A percentile compares a stretch with the other conserved stretches of the same genome.
phyloP scores from a whole-genome alignment of 306 rosid genomes.

The Calophaca sinica region DNA sequence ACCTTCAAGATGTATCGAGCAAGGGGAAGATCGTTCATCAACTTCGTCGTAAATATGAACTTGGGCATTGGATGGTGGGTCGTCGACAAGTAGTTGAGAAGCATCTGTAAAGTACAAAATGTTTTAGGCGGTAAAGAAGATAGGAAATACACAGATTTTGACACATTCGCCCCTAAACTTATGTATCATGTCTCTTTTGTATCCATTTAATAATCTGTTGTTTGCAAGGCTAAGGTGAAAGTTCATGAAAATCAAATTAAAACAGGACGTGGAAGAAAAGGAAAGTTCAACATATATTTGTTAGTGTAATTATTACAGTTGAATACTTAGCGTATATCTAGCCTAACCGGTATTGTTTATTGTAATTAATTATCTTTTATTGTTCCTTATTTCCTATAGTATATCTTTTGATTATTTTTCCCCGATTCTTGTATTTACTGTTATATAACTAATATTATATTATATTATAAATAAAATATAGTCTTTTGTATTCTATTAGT shows the following conservation, averaged over 20 bases:
- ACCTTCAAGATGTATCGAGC: conserved; percentile 83
- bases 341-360: background rate
- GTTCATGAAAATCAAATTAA: conserved; percentile 2
- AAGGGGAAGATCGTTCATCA: conserved; percentile 61
- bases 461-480: background rate
- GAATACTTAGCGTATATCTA: background rate
- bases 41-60: conserved; percentile 53
- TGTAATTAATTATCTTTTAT: conserved; percentile 12
- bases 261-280: background rate
- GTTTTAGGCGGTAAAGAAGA: conserved; percentile 38
- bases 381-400: background rate
- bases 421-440: background rate
- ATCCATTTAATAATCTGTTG: conserved; percentile 10
- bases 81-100: conserved; percentile 38
- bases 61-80: conserved; percentile 32
- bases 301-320: conserved; percentile 21
- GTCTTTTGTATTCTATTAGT: background rate
- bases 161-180: conserved; percentile 30
- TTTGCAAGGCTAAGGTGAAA: conserved; percentile 20
- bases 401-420: background rate
- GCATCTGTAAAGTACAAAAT: conserved; percentile 43
- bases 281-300: background rate
- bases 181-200: conserved; percentile 27
- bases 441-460: no score
- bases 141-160: conserved; percentile 48